These are phyloP conservation scores for Galerina sulciceps DNA, from an alignment of 768 basidiomycete species.

Conservation along the genomic window DNA sequence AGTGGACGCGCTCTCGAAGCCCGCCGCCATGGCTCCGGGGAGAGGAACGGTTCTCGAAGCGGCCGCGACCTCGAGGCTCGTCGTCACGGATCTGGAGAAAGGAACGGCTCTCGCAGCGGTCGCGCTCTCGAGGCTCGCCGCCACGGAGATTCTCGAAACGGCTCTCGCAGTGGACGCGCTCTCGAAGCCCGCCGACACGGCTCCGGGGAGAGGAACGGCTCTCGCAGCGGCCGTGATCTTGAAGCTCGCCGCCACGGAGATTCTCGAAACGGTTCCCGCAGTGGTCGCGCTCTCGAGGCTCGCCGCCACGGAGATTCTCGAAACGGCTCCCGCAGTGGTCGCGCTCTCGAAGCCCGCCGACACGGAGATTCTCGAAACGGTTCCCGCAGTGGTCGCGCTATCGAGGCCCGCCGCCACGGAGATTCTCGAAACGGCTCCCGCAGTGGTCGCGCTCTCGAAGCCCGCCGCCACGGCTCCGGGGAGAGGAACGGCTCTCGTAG, in stretches of 20 bases:
- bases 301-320: slow-evolving; percentile 16
- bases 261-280: slow-evolving; percentile 6
- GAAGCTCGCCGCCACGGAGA: slow-evolving; percentile 13
- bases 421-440: neutral
- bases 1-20: slow-evolving; percentile 6
- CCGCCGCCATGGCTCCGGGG: slow-evolving; percentile 7
- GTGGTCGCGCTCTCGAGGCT: slow-evolving; percentile 8
- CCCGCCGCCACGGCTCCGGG: slow-evolving; percentile 10
- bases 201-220: neutral
- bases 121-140: slow-evolving; percentile 4
- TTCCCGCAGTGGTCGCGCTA: neutral
- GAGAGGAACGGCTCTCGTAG: neutral
- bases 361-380: slow-evolving; percentile 9
- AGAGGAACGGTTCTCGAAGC: slow-evolving; percentile 5
- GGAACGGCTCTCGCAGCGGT: slow-evolving; percentile 9
- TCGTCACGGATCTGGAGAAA: slow-evolving; percentile 4
- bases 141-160: slow-evolving; percentile 1
- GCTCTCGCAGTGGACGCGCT: neutral
- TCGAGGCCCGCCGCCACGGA: slow-evolving; percentile 12
- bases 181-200: slow-evolving; percentile 8
- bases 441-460: no score
- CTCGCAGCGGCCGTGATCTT: neutral
- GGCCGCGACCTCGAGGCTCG: slow-evolving; percentile 12
- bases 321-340: neutral
- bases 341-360: slow-evolving; percentile 8